phyloP scores from a whole-genome alignment of 495 filamentous ascomycete species.

The Parmelia sp. region DNA sequence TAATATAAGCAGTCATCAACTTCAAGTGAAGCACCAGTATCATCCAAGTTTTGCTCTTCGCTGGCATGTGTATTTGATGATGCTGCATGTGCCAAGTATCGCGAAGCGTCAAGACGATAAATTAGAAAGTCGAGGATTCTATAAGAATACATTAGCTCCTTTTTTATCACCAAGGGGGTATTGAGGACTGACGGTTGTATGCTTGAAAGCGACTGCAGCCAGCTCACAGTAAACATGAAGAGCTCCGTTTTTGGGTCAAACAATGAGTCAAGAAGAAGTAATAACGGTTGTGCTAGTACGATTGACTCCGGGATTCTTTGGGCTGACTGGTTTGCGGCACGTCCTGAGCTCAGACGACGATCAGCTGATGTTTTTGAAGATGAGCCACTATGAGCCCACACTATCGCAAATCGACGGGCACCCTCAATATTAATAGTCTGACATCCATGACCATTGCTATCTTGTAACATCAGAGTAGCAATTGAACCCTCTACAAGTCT shows the following conservation, averaged over 20 bases:
- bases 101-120: slow-evolving; percentile 5
- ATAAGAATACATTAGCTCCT: background rate
- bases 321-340: slow-evolving; percentile 37
- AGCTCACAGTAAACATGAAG: slow-evolving; percentile 68
- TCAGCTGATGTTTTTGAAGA: background rate
- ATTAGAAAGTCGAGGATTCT: slow-evolving; percentile 45
- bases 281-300: slow-evolving; percentile 74
- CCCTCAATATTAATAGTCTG: slow-evolving; percentile 39
- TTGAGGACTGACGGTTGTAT: slow-evolving; percentile 49
- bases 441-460: slow-evolving; percentile 38
- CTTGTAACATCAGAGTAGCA: slow-evolving; percentile 61
- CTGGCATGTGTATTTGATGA: background rate
- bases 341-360: slow-evolving; percentile 24
- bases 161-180: background rate
- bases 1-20: slow-evolving; percentile 73
- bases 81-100: slow-evolving; percentile 1
- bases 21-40: slow-evolving; percentile 46
- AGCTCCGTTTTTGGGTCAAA: slow-evolving; percentile 65
- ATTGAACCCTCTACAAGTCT: slow-evolving; percentile 73
- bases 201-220: slow-evolving; percentile 71
- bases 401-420: slow-evolving; percentile 59
- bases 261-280: slow-evolving; percentile 75
- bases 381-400: slow-evolving; percentile 70
- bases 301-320: slow-evolving; percentile 38
- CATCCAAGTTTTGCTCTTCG: background rate